Percentiles rank a stretch among this genome's conserved stretches.
Evolutionary conservation across 306 rosid species (phyloP).

Genomic region (Pyrus pyrifolia): DNA sequence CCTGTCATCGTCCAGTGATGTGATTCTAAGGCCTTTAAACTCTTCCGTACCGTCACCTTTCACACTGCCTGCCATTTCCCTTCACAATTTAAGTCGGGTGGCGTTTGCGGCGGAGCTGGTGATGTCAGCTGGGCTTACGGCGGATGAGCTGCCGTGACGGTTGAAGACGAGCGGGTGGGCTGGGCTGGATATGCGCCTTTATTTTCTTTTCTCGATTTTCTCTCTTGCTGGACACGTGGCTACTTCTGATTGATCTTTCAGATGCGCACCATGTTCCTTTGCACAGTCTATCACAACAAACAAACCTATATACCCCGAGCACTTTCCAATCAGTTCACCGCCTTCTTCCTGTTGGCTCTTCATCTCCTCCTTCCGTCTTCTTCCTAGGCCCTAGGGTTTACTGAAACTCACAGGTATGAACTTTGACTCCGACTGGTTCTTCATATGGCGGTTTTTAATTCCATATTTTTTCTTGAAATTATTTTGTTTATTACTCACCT

Average conservation of each 20-base stretch:
- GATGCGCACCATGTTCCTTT: no score
- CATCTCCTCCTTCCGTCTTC: background rate
- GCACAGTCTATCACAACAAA: no score
- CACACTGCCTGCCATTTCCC: slow-evolving; percentile 26
- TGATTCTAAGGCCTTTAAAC: slow-evolving; percentile 34
- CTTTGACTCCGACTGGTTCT: no score
- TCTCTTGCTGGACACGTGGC: background rate
- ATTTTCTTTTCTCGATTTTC: background rate
- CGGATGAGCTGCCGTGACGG: no score
- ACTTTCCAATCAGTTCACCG: background rate
- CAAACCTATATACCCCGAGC: background rate
- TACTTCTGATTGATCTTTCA: background rate
- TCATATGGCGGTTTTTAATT: background rate
- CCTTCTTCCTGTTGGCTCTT: background rate
- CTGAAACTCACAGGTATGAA: background rate
- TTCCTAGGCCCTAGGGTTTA: background rate
- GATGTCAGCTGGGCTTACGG: background rate
- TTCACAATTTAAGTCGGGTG: background rate
- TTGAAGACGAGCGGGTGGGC: background rate
- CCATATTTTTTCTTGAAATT: background rate
- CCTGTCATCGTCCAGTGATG: slow-evolving; percentile 29
- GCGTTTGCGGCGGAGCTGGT: no score
- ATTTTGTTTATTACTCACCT: no score
- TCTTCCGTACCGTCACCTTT: slow-evolving; percentile 22
- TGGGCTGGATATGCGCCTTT: background rate